Conservation (phyloP, 2,329 filamentous ascomycete genomes). For the Monilinia polystroma region DNA sequence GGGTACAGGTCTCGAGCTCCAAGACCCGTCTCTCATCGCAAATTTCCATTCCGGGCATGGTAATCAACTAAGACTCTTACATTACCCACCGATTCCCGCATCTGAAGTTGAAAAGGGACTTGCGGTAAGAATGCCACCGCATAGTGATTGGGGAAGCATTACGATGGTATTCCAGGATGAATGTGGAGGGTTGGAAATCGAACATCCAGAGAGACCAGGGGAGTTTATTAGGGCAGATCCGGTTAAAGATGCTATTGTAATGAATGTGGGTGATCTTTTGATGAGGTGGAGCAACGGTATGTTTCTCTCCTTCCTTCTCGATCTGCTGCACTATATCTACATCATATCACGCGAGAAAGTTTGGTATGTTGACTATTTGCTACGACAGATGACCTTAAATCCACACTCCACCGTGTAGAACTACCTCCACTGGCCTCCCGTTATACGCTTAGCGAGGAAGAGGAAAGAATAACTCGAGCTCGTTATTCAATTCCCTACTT, state of each 20-base stretch:
- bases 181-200: slow-evolving; percentile 51
- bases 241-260: slow-evolving; percentile 45
- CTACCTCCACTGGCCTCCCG: slow-evolving; percentile 45
- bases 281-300: slow-evolving; percentile 52
- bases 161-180: slow-evolving; percentile 56
- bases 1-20: slow-evolving; percentile 49
- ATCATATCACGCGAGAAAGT: not conserved
- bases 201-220: slow-evolving; percentile 44
- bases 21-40: slow-evolving; percentile 47
- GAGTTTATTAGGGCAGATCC: slow-evolving; percentile 45
- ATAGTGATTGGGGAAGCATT: slow-evolving; percentile 52
- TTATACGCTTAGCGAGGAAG: slow-evolving; percentile 39
- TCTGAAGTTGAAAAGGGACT: slow-evolving; percentile 44
- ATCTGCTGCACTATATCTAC: not conserved
- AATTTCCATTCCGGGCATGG: slow-evolving; percentile 54
- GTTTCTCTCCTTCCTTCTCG: slow-evolving; percentile 17
- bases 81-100: slow-evolving; percentile 54
- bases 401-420: slow-evolving; percentile 54
- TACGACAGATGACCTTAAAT: slow-evolving; percentile 48
- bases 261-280: slow-evolving; percentile 52
- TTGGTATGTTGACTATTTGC: not conserved
- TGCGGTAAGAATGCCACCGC: slow-evolving; percentile 49
- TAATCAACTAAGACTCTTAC: slow-evolving; percentile 59
- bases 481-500: slow-evolving; percentile 63
- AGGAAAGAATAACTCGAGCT: slow-evolving; percentile 47